phyloP scores from a whole-genome alignment of 495 filamentous ascomycete species.

The Neurospora sublineolata region DNA sequence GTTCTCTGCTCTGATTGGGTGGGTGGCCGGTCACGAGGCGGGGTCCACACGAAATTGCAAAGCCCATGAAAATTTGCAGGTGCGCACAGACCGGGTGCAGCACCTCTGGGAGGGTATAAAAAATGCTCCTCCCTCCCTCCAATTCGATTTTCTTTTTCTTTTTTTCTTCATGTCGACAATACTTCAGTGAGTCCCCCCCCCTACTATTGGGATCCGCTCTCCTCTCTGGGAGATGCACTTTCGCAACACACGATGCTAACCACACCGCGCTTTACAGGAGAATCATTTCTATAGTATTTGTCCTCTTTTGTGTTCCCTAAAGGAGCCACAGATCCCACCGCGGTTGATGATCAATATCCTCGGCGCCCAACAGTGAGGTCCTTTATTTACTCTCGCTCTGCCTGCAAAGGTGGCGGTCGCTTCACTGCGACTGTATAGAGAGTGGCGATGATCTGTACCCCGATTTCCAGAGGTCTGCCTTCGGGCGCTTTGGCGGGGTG shows the following conservation, averaged over 20 bases:
- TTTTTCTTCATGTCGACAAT: constrained; percentile 50
- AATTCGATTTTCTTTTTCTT: constrained; percentile 23
- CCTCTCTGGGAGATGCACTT: not conserved
- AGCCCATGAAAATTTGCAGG: constrained; percentile 26
- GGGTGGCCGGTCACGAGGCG: not conserved
- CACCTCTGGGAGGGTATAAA: constrained; percentile 23
- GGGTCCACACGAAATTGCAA: not conserved
- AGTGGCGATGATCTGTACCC: constrained; percentile 57
- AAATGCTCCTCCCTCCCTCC: not conserved
- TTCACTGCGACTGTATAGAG: constrained; percentile 9
- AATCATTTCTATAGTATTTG: constrained; percentile 7
- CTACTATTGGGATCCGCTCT: constrained; percentile 15
- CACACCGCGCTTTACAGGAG: not conserved
- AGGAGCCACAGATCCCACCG: constrained; percentile 53
- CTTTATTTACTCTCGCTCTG: constrained; percentile 12
- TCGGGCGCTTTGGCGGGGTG: constrained; percentile 46
- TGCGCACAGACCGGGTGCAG: constrained; percentile 24
- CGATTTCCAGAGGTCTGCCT: constrained; percentile 35
- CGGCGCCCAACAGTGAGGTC: constrained; percentile 4
- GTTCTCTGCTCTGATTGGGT: not conserved
- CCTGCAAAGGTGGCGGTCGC: constrained; percentile 4
- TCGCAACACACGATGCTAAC: not conserved
- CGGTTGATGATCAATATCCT: constrained; percentile 42
- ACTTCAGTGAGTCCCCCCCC: constrained; percentile 40
- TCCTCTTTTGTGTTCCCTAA: constrained; percentile 58